A percentile compares a stretch with the other conserved stretches of the same genome.
phyloP scores from a whole-genome alignment of 768 basidiomycete genomes.

The Tricholoma furcatifolium region DNA sequence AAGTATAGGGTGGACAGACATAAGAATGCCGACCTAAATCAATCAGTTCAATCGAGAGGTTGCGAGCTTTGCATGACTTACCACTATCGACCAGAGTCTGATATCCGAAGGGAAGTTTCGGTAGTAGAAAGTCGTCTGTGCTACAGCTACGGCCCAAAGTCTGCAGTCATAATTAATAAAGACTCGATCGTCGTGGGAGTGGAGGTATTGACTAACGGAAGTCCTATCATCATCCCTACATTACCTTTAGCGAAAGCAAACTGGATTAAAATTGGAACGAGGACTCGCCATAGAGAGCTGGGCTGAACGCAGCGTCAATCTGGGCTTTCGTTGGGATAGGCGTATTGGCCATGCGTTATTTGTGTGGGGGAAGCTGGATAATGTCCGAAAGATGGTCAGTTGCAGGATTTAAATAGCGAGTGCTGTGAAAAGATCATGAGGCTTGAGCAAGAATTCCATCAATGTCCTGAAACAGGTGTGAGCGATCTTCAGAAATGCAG shows the following conservation, averaged over 20 bases:
- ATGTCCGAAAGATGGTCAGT: neutral
- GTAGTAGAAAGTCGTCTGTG: slow-evolving; percentile 1
- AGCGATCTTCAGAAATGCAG: too few species aligned
- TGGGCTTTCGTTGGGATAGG: neutral
- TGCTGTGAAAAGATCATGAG: too few species aligned
- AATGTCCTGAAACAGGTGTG: too few species aligned
- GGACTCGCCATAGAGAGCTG: slow-evolving; percentile 2
- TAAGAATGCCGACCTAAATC: neutral
- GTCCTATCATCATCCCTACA: slow-evolving; percentile 1
- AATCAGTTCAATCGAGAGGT: too few species aligned
- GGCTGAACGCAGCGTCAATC: slow-evolving; percentile 5
- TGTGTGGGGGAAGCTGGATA: neutral
- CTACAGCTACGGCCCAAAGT: slow-evolving; percentile 1
- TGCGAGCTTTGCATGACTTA: neutral
- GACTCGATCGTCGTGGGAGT: too few species aligned
- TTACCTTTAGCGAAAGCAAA: too few species aligned
- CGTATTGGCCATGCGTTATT: neutral
- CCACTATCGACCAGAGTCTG: slow-evolving; percentile 1
- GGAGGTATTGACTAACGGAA: neutral
- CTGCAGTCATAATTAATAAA: neutral
- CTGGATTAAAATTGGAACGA: neutral
- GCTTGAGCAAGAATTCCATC: too few species aligned
- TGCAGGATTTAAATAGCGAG: too few species aligned
- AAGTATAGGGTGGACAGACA: neutral
- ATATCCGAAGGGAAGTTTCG: neutral